Evolutionary conservation across 768 basidiomycete species (phyloP).

Genomic region (Boletus huronensis): DNA sequence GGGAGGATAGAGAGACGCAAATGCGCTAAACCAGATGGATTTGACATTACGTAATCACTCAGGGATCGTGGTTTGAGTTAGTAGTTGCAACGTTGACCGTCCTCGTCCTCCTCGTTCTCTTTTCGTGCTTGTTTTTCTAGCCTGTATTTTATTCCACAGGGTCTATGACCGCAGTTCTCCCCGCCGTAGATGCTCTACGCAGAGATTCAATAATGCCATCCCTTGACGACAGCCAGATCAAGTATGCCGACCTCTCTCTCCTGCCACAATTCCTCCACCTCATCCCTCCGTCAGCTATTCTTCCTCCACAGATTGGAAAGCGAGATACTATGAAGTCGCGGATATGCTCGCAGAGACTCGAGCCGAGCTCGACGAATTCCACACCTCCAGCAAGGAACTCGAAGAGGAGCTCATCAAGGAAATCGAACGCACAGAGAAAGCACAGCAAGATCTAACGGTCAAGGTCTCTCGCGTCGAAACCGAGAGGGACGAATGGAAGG

Average conservation of each 20-base stretch:
- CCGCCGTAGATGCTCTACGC: slow-evolving; percentile 54
- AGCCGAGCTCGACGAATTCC: slow-evolving; percentile 83
- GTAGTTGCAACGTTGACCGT: slow-evolving; percentile 11
- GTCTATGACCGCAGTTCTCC: slow-evolving; percentile 63
- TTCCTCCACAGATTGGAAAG: slow-evolving; percentile 66
- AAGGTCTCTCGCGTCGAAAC: slow-evolving; percentile 66
- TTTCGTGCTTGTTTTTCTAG: slow-evolving; percentile 17
- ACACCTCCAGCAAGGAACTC: slow-evolving; percentile 82
- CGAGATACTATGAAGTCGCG: slow-evolving; percentile 77
- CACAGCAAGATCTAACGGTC: slow-evolving; percentile 74
- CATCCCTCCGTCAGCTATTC: slow-evolving; percentile 44
- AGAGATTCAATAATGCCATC: slow-evolving; percentile 56
- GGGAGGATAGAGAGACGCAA: slow-evolving; percentile 79
- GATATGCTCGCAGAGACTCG: slow-evolving; percentile 84
- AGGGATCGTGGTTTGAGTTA: slow-evolving; percentile 15
- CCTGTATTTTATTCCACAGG: slow-evolving; percentile 18
- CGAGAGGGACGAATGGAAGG: slow-evolving; percentile 94
- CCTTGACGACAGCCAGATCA: slow-evolving; percentile 62
- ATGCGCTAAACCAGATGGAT: slow-evolving; percentile 79
- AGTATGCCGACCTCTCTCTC: slow-evolving; percentile 36
- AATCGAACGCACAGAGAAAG: slow-evolving; percentile 81
- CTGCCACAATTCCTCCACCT: slow-evolving; percentile 18
- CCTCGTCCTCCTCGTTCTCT: not conserved
- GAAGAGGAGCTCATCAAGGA: slow-evolving; percentile 93
- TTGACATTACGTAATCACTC: slow-evolving; percentile 33